Evolutionary conservation across 345 rosid genomes (phyloP), one percentile per base, ranked within the genome.

Genomic region (Clausena lansium): DNA sequence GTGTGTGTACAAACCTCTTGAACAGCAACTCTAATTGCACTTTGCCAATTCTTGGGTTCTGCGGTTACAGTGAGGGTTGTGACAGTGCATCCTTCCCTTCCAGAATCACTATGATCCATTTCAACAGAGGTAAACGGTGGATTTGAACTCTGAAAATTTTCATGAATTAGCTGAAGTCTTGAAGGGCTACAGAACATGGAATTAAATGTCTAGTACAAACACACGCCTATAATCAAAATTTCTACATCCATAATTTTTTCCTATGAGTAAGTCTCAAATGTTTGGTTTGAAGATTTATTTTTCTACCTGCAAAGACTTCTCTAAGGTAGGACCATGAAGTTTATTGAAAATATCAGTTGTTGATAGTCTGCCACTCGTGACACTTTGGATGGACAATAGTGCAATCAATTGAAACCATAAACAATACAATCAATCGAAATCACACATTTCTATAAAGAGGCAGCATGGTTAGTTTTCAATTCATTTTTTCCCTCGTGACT

Each of bases 51-150:
- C 83, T 89, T 88, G 78, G 99, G 98, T 81, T 97, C 99, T 75
- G 99, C 99, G 24, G 98, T 91, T 61, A 97, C 93, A 66, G 99
- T 97, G 75, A 97, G 98, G 76, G 99, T 97, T 57, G 99, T 97
- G 75, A 97, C 99, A 32, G 98, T 97, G 91, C 99, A 97, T 68
- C 97, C 97, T 86, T 97, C 98, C 86, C 99, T 91, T 82, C 99
- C 99, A 13, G 99, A 97, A 81, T 97, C 99, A 83, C 99, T 94
- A 85, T 97, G 99, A 85, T 97, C 99, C 90, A 97, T 84, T 86
- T 97, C 99, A 79, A 97, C 92, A 52, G 98, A 97, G 15, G 99
- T 94, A 85, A 94, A 97, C 20, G 98, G 99, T 1, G 98, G 99
- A 85, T 97, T 93, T 73, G 99, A 97, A 89, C 98, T 97, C 99